phyloP scores from a whole-genome alignment of 1,284 basidiomycete genomes.

The Microbotryum lychnidis-dioicae region DNA sequence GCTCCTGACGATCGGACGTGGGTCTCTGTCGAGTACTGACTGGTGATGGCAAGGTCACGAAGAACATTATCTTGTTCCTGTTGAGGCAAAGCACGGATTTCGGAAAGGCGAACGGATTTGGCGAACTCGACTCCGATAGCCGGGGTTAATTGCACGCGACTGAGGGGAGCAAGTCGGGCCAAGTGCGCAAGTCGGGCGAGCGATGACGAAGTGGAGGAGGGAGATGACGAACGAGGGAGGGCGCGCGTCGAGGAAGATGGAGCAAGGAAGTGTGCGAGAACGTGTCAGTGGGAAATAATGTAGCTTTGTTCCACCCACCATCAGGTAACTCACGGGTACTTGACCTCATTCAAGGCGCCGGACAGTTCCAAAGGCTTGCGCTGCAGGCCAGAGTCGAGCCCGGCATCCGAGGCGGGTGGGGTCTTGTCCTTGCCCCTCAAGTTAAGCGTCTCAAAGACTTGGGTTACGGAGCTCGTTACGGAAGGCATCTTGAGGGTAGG shows the following conservation, averaged over 20 bases:
- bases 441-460: constrained; percentile 3
- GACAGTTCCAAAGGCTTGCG: constrained; percentile 8
- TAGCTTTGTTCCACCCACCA: neutral
- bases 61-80: constrained; percentile 16
- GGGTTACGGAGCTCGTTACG: neutral
- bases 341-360: constrained; percentile 5
- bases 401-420: neutral
- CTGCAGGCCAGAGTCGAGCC: neutral
- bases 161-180: neutral
- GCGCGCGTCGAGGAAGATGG: neutral
- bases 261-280: neutral
- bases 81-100: constrained; percentile 14
- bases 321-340: neutral
- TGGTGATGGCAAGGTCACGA: constrained; percentile 18
- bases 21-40: constrained; percentile 1
- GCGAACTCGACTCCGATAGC: constrained; percentile 23
- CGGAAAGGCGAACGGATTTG: constrained; percentile 11
- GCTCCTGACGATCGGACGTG: too few relatives aligned
- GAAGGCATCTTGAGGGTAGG: too few relatives aligned
- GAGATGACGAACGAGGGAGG: neutral
- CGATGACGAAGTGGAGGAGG: neutral
- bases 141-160: constrained; percentile 10
- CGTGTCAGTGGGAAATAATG: neutral
- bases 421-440: constrained; percentile 2
- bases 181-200: neutral